phyloP scores from a whole-genome alignment of 345 rosid species.

The Psidium friedrichsthalianum region DNA sequence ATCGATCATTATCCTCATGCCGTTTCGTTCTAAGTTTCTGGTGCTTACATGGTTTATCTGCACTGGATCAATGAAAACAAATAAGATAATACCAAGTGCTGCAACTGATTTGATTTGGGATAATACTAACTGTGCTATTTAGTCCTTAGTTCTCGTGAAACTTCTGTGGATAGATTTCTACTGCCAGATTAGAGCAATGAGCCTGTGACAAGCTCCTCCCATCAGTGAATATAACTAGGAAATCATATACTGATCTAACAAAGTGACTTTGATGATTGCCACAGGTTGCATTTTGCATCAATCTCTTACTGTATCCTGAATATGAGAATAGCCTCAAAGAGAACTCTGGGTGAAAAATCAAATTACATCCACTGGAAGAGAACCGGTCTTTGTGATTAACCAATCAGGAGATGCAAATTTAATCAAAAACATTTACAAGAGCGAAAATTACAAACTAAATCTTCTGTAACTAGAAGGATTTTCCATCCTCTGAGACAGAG shows the following conservation, averaged over 20 bases:
- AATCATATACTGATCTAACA: background rate
- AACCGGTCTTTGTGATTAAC: background rate
- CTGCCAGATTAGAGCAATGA: background rate
- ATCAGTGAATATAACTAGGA: background rate
- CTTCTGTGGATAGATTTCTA: background rate
- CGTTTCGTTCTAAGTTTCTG: background rate
- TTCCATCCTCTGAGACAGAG: constrained; percentile 13
- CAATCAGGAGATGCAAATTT: background rate
- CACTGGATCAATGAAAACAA: background rate
- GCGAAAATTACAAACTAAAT: constrained; percentile 1
- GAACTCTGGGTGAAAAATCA: background rate
- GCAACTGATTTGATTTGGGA: background rate
- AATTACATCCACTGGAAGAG: background rate
- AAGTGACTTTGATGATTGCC: background rate
- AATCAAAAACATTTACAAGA: background rate
- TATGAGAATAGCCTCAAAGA: background rate
- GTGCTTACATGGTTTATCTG: background rate
- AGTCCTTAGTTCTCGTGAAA: background rate
- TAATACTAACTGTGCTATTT: background rate
- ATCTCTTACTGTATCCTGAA: background rate
- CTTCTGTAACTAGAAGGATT: constrained; percentile 1
- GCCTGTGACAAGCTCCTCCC: background rate
- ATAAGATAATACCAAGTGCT: background rate
- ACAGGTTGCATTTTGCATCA: background rate
- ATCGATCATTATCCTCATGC: background rate